Percentiles rank a stretch among this genome's conserved stretches.
Conservation (phyloP, 225 moss, liverwort and hornwort genomes). For the Bryoerythrophyllum caledonicum region DNA sequence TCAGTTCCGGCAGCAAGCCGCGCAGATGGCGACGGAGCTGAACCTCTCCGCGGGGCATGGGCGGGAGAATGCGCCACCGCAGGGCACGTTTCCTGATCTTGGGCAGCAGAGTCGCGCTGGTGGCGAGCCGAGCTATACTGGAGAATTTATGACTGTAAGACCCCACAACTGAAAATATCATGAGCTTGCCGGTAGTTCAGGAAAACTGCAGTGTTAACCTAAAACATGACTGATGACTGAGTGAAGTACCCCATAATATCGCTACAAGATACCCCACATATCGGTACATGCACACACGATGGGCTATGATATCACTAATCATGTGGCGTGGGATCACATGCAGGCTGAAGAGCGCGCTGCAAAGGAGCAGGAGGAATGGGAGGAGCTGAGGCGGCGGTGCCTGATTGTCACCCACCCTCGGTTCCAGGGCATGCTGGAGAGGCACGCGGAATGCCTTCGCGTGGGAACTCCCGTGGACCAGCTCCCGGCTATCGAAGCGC, state of each 20-base stretch:
- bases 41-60: slow-evolving; percentile 39
- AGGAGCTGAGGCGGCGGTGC: slow-evolving; percentile 52
- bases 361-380: slow-evolving; percentile 50
- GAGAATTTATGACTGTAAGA: no score
- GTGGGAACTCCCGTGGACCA: slow-evolving; percentile 72
- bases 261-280: no score
- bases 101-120: not conserved
- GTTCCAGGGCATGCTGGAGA: slow-evolving; percentile 51
- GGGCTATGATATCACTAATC: no score
- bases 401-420: slow-evolving; percentile 61
- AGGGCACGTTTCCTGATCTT: not conserved
- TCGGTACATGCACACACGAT: no score
- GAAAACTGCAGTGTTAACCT: no score
- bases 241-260: no score
- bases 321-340: no score
- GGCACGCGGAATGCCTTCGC: slow-evolving; percentile 65
- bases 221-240: no score
- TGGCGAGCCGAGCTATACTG: no score
- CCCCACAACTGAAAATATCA: no score
- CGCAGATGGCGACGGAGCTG: slow-evolving; percentile 40
- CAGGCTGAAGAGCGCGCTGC: no score
- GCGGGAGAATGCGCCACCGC: slow-evolving; percentile 15
- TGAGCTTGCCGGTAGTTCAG: no score
- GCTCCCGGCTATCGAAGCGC: slow-evolving; percentile 54
- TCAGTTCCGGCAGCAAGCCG: slow-evolving; percentile 22